Base-by-base conservation (phyloP, 2,329 filamentous ascomycete genomes). In the Nannizziopsis barbatae region DNA sequence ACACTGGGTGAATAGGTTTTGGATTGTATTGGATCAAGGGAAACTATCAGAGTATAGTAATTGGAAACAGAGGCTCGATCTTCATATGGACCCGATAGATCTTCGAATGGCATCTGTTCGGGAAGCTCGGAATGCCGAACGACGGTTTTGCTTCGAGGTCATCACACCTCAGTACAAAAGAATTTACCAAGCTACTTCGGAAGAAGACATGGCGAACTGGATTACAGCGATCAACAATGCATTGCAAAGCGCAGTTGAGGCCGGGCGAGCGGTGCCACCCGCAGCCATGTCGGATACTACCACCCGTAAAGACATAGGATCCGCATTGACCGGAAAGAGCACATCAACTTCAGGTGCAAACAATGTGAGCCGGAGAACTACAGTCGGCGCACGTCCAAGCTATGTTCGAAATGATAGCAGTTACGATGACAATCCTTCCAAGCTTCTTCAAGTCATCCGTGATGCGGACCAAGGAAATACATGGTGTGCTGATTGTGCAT, bases 31-130 rank as follows among this genome's bases (percentile, higher is more conserved):
- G 39, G 93, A 96, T 63, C 89, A 95, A 66, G 92, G 92, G 18
- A 95, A 92, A 63, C 75, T 98, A 12, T 95, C 90, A 1, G 92
- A 98, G 62, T 98, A 98, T 67, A 95, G 89, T 63, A 96, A 98
- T 65, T 98, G 92, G 92, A 98, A 98, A 68, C 87, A 98, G 64
- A 90, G 81, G 64, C 77, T 98, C 18, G 92, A 98, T 65, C 73
- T 96, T 20, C 93, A 98, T 64, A 96, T 95, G 80, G 92, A 96
- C 1, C 92, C 92, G 0, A 96, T 98, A 55, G 93, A 98, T 65
- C 73, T 98, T 40, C 84, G 92, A 32, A 92, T 96, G 80, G 92
- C 92, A 8, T 96, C 92, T 12, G 93, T 98, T 12, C 81, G 92
- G 50, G 92, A 98, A 69, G 90, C 93, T 36, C 82, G 92, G 18